Evolutionary conservation across 495 filamentous ascomycete species (phyloP), one percentile per base, ranked within the genome.

Genomic region (Daldinia caldariorum): DNA sequence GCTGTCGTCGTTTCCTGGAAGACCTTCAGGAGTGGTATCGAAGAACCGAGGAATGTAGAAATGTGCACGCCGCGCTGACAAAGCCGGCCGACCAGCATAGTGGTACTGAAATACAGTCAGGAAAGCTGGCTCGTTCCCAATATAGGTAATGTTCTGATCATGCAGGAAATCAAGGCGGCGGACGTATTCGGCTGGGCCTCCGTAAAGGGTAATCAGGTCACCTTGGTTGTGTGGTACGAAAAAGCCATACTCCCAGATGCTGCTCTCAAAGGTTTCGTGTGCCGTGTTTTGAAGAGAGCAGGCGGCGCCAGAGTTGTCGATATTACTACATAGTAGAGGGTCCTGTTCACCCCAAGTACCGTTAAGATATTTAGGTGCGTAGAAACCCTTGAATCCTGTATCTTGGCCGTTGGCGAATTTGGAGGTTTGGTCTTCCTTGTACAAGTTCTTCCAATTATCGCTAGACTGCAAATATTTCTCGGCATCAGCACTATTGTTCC

Each of bases 151-250:
- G 2, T 87, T 85, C 13, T 76, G 72, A 58, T 89, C 85, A 74
- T 92, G 90, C 13, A 92, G 81, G 79, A 86, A 92, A 69, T 86
- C 77, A 0, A 93, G 83, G 1, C 90, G 87, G 18, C 80, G 72
- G 20, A 88, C 82, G 59, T 92, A 93, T n/a, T 76, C 64, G 0
- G 82, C 74, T 0, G 85, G 82, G 0, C 91, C 90, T 12, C 90
- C 90, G 13, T 89, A 86, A 0, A 83, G 79, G 2, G 78, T 81
- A 41, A 92, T 86, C 0, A 92, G 74, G 2, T 84, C 80, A 10
- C 84, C 87, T 81, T 91, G 88, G 64, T 92, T 89, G 67, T 92
- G 90, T 0, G 90, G 91, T 0, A 89, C 89, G 72, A 89, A 92
- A 75, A 89, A 89, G n/a, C 79, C 81, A 67, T 92, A 92, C 29